Percentiles rank a stretch among this genome's conserved stretches.
phyloP scores from a whole-genome alignment of 2,329 filamentous ascomycete species.

The Metarhizium humberi region DNA sequence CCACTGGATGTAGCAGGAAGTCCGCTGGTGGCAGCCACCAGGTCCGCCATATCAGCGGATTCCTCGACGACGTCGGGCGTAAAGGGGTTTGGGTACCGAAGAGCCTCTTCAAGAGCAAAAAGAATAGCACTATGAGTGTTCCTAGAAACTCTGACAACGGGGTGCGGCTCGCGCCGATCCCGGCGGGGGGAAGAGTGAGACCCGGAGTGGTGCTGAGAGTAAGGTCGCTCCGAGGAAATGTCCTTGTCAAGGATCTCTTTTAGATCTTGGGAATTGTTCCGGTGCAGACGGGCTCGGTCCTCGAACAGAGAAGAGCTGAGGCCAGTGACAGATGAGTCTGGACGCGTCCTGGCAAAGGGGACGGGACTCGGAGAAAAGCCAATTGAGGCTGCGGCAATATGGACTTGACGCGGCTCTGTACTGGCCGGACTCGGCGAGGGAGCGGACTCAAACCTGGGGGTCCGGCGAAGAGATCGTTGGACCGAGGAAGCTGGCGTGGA shows the following conservation, averaged over 20 bases:
- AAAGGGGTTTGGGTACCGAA: slow-evolving; percentile 74
- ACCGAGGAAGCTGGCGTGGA: slow-evolving; percentile 36
- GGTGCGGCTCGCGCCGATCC: slow-evolving; percentile 31
- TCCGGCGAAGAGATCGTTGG: slow-evolving; percentile 38
- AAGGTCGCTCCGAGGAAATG: slow-evolving; percentile 19
- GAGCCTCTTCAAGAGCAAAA: slow-evolving; percentile 82
- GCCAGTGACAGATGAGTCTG: slow-evolving; percentile 25
- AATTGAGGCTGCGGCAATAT: slow-evolving; percentile 37
- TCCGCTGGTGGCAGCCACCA: slow-evolving; percentile 51
- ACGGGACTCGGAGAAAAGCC: slow-evolving; percentile 35
- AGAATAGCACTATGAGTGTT: slow-evolving; percentile 85
- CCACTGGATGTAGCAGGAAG: slow-evolving; percentile 44
- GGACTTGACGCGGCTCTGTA: slow-evolving; percentile 32
- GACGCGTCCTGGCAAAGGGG: slow-evolving; percentile 9
- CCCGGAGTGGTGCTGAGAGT: slow-evolving; percentile 12
- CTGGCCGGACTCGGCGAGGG: slow-evolving; percentile 34
- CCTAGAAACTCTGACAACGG: slow-evolving; percentile 60
- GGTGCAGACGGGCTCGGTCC: slow-evolving; percentile 17
- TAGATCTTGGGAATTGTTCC: slow-evolving; percentile 38
- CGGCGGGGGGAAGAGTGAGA: slow-evolving; percentile 22
- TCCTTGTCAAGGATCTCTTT: slow-evolving; percentile 35
- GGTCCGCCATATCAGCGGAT: slow-evolving; percentile 85
- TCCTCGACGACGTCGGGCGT: slow-evolving; percentile 80
- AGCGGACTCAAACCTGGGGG: slow-evolving; percentile 38
- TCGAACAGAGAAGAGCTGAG: slow-evolving; percentile 25